Evolutionary conservation across 305 asterid genomes (phyloP).

Genomic region (Striga hermonthica): DNA sequence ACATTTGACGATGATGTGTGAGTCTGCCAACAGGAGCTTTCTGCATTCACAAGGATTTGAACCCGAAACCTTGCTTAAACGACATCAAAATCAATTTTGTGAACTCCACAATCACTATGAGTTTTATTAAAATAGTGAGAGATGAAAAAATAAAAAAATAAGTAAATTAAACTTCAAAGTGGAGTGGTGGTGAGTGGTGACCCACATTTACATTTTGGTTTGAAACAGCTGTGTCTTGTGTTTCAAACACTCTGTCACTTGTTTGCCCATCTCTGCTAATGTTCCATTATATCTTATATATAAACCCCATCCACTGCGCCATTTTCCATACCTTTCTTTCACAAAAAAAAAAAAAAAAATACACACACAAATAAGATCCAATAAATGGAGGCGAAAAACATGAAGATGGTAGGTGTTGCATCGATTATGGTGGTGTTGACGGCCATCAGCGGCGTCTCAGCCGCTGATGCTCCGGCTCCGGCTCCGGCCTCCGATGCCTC

Average conservation of each 20-base stretch:
- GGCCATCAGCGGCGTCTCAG: constrained; percentile 40
- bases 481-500: constrained; percentile 50
- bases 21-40: too few species aligned
- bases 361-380: too few species aligned
- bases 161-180: neutral
- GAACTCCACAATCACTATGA: neutral
- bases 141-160: neutral
- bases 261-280: too few species aligned
- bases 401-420: constrained; percentile 41
- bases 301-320: constrained; percentile 24
- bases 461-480: constrained; percentile 55
- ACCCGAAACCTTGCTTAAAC: too few species aligned
- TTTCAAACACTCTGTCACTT: constrained; percentile 29
- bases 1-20: too few species aligned
- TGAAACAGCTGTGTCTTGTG: constrained; percentile 24
- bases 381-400: constrained; percentile 41
- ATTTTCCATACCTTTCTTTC: neutral
- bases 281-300: too few species aligned
- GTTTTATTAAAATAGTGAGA: neutral
- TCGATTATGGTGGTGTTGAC: constrained; percentile 34
- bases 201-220: constrained; percentile 32
- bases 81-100: too few species aligned
- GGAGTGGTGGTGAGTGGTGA: constrained; percentile 33
- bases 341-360: neutral
- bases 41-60: too few species aligned